phyloP scores from a whole-genome alignment of 768 basidiomycete genomes.

The Mycena metata region DNA sequence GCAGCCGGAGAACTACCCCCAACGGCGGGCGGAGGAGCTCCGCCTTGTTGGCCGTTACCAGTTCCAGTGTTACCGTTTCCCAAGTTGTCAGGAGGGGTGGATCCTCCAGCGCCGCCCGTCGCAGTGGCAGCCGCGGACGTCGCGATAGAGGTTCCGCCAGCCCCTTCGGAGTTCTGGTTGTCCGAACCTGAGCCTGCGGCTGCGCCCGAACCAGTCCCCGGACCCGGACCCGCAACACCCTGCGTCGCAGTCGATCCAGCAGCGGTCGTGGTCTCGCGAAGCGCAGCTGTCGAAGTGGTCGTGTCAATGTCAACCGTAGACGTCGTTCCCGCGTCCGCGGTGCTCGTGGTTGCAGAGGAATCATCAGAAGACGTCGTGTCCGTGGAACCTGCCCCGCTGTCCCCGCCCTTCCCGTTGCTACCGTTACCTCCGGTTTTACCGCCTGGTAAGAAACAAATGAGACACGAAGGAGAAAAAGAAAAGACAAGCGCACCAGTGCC shows the following conservation, averaged over 20 bases:
- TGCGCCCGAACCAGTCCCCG: not conserved
- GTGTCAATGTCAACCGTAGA: no score
- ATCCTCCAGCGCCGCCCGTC: slow-evolving; percentile 12
- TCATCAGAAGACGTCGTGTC: not conserved
- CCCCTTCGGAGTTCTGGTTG: not conserved
- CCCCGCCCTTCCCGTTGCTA: not conserved
- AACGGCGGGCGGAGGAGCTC: not conserved
- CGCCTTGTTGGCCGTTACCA: not conserved
- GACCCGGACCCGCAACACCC: no score
- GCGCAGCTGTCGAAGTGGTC: no score
- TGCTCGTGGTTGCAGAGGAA: no score
- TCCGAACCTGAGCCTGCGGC: not conserved
- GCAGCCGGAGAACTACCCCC: not conserved
- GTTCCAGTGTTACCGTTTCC: slow-evolving; percentile 3
- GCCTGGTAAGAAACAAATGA: no score
- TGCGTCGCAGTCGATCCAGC: no score
- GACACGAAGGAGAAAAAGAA: no score
- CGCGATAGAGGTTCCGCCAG: not conserved
- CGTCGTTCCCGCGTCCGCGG: no score
- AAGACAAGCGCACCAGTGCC: not conserved
- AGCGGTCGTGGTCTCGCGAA: no score
- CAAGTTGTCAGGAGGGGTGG: not conserved
- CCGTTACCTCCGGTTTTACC: not conserved
- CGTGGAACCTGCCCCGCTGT: not conserved
- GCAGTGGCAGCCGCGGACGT: not conserved